Base-by-base conservation (phyloP, 108 stramenopile species). In the Skeletonema marinoi region DNA sequence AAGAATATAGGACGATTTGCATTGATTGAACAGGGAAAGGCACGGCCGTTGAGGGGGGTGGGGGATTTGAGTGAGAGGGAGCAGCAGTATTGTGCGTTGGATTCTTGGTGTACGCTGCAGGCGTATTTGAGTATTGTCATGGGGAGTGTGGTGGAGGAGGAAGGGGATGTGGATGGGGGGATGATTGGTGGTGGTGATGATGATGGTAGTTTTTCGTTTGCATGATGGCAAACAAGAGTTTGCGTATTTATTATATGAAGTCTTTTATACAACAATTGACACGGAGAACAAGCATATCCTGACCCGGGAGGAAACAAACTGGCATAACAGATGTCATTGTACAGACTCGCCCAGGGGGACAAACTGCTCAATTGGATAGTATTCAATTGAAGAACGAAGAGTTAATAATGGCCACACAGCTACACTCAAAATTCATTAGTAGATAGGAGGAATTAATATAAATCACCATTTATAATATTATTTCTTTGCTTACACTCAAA, bases 1-100 rank as follows among this genome's bases (percentile, higher is more conserved):
- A 58, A 50, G 12, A 68, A 74, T 63, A 75, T 85, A 50, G 76
- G 80, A 33, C 64, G 66, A 35, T 85, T 81, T 66, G 72, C 71
- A 5, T n/a, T 68, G 36, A 85, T 85, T 30, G 84, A 85, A 70
- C 84, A 85, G 62, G 84, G 84, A 4, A 81, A 73, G 32, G 32
- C 36, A 4, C 16, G 31, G 36, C 84, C 80, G 3, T 59, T 85
- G 29, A 13, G 46, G 17, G 61, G 73, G 4, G 60, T 85, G 8
- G 17, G 3, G 6, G 84, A 85, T 42, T 60, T 85, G 80, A 68
- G 12, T 25, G 17, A 50, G 12, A 59, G 70, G 19, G 77, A 81
- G 39, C 32, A 81, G 39, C 76, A 68, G 36, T 85, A 85, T 50
- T 80, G 80, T 9, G 84, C 84, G 4, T 39, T 85, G 35, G 84